Evolutionary conservation across 1,139 yeast species (phyloP).

Genomic region (Sugiyamaella sp.): DNA sequence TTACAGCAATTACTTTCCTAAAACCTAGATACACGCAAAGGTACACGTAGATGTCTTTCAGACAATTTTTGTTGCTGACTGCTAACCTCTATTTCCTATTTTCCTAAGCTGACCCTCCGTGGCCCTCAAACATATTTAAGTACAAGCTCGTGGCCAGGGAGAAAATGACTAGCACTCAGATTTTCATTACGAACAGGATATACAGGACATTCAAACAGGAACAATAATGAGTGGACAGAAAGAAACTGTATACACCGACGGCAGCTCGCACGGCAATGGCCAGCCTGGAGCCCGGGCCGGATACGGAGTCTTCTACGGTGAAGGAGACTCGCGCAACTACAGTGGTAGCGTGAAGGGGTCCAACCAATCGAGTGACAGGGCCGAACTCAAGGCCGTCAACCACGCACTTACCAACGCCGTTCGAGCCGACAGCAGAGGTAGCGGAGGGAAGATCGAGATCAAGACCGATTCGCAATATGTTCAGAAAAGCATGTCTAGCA

Average conservation of each 20-base stretch:
- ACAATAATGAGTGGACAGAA: too few relatives aligned
- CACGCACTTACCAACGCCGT: constrained; percentile 54
- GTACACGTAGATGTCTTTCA: too few relatives aligned
- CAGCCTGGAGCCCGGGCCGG: constrained; percentile 55
- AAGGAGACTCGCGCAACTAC: constrained; percentile 55
- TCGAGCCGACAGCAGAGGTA: not conserved
- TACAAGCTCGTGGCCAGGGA: too few relatives aligned
- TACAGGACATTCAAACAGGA: too few relatives aligned
- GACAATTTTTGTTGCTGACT: too few relatives aligned
- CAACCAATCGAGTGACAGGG: constrained; percentile 75
- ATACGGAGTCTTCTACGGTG: constrained; percentile 73
- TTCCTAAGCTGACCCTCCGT: too few relatives aligned
- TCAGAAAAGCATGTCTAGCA: constrained; percentile 50
- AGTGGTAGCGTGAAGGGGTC: constrained; percentile 52
- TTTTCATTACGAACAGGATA: too few relatives aligned
- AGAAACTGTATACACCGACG: constrained; percentile 62
- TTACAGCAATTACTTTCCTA: too few relatives aligned
- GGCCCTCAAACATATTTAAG: too few relatives aligned
- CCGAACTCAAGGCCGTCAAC: constrained; percentile 70
- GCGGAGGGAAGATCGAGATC: constrained; percentile 36
- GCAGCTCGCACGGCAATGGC: constrained; percentile 66
- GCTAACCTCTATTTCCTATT: too few relatives aligned
- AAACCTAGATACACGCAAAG: too few relatives aligned
- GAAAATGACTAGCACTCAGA: too few relatives aligned
- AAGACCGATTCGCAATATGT: constrained; percentile 63